A percentile compares a stretch with the other conserved stretches of the same genome.
phyloP scores from a whole-genome alignment of 2,329 filamentous ascomycete species.

The Exophiala sp. region DNA sequence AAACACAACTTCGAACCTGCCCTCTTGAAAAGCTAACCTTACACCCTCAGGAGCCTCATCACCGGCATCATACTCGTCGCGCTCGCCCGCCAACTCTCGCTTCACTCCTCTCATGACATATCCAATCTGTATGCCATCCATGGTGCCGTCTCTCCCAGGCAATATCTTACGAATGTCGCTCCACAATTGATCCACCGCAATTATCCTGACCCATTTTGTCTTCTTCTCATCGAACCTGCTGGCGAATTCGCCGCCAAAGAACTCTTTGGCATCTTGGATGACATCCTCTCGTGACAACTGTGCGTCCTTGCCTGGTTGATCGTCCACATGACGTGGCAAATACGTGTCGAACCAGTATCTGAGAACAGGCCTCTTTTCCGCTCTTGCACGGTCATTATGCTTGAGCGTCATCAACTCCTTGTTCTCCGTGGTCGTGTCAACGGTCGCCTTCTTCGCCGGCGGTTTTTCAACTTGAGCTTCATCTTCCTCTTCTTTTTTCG shows the following conservation, averaged over 20 bases:
- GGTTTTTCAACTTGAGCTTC: background rate
- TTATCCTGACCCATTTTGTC: background rate
- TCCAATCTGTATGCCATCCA: background rate
- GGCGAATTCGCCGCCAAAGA: constrained; percentile 7
- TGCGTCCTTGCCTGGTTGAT: background rate
- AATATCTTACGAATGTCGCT: background rate
- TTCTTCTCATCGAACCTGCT: background rate
- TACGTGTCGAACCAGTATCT: constrained; percentile 5
- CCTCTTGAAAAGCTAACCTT: too few relatives aligned
- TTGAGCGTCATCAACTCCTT: background rate
- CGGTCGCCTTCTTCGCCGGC: background rate
- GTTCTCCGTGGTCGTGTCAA: background rate
- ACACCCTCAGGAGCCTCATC: background rate
- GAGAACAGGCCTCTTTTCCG: background rate
- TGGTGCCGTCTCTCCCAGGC: background rate
- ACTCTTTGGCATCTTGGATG: constrained; percentile 8
- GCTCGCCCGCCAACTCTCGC: background rate
- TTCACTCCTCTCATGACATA: constrained; percentile 6
- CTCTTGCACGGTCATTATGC: background rate
- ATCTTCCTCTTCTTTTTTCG: background rate
- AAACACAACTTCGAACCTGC: too few relatives aligned
- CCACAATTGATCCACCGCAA: background rate
- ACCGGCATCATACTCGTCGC: too few relatives aligned
- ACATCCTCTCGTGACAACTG: background rate
- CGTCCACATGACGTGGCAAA: background rate